Conservation (phyloP, 257 asterid species). For the Paulownia fortunei region DNA sequence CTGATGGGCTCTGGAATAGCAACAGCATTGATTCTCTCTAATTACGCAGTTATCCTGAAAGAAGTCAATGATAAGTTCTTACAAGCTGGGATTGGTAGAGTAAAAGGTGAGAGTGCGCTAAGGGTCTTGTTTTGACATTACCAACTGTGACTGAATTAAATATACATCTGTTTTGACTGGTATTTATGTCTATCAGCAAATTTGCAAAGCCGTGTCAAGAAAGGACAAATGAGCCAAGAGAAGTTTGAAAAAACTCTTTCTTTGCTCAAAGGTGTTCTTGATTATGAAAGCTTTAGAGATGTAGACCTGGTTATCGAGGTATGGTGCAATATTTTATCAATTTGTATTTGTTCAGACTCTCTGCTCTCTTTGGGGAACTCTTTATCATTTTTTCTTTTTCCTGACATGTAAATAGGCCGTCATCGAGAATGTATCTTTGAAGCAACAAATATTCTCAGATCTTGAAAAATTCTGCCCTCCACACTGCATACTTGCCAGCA, state of each 20-base stretch:
- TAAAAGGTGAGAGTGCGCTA: constrained; percentile 61
- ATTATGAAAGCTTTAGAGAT: constrained; percentile 84
- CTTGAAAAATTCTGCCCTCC: constrained; percentile 86
- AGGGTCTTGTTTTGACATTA: constrained; percentile 16
- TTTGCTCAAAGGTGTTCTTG: constrained; percentile 82
- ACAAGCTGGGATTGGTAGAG: constrained; percentile 80
- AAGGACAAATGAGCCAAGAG: constrained; percentile 79
- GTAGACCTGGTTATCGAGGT: constrained; percentile 99
- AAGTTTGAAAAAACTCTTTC: constrained; percentile 75
- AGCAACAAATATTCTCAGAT: constrained; percentile 89
- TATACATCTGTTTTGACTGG: constrained; percentile 1
- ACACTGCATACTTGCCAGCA: constrained; percentile 92
- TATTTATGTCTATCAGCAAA: constrained; percentile 55
- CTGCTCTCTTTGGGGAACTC: neutral
- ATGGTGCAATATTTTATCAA: constrained; percentile 9
- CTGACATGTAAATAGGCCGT: constrained; percentile 63
- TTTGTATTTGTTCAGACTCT: neutral
- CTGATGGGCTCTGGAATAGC: constrained; percentile 99
- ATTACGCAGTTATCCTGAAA: constrained; percentile 75
- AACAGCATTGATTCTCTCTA: constrained; percentile 76
- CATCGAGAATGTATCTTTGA: constrained; percentile 80
- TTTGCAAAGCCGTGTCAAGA: constrained; percentile 80
- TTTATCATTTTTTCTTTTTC: neutral
- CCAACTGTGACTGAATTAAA: neutral
- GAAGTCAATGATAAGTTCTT: constrained; percentile 90